Evolutionary conservation across 805 yeast genomes (phyloP), one percentile per base, ranked within the genome.

Genomic region (Yarrowia sp.): DNA sequence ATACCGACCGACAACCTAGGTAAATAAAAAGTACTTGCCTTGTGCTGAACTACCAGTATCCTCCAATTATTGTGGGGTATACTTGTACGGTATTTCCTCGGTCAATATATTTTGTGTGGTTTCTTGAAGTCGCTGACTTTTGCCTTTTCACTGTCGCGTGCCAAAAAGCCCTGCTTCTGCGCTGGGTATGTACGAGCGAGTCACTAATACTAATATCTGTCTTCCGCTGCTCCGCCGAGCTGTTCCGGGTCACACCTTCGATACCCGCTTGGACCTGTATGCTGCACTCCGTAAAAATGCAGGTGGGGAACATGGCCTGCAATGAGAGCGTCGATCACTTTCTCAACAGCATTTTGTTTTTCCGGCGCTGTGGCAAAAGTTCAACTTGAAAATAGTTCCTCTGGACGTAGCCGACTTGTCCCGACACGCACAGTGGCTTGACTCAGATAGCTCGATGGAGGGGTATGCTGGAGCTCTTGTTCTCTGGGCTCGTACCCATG

Each of bases 191-290:
- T 35, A 35, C 38, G 38, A 10, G 10, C 38, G 13, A 35, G 13
- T 11, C 38, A 2, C 13, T 10, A 3, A 11, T 35, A 35, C 38
- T 4, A 35, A 8, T 43, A 6, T 11, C 32, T 6, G 4, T 8
- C 18, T n/a, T 44, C 50, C 50, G 50, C 35, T 44, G 50, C 50
- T 31, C 35, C 50, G 50, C 50, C 50, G 50, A 44, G 35, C 18
- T 14, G 18, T 44, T 44, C 50, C 50, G 50, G 50, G 31, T 35
- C 38, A 35, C 13, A 35, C 38, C 38, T 35, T 44, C 50, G 35
- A 44, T 44, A 44, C 50, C 50, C 50, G 38, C 8, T 3, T 35
- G 38, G 50, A 31, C 18, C 50, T 28, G 50, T 28, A 43, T 7
- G 14, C 17, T 42, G 44, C 38, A 35, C 38, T 35, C 13, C 38